Base-by-base conservation (phyloP, 2,329 filamentous ascomycete species). In the Chaetomiaceae sp. region DNA sequence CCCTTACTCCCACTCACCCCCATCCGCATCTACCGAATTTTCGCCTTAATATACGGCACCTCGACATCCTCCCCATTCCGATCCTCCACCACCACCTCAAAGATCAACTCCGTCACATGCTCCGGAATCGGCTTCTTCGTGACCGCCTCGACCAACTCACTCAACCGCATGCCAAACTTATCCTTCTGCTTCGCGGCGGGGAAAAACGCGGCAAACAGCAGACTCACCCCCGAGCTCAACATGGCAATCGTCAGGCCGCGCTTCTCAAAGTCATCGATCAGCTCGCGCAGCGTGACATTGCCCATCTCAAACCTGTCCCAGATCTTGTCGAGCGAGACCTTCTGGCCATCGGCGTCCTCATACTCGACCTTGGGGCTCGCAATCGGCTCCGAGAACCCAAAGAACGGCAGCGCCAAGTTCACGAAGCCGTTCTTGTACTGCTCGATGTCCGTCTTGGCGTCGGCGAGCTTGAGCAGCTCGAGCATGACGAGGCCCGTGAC, bases 401-500 rank as follows among this genome's bases (percentile, higher is more conserved):
- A 95, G 78, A 98, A 97, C 1, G 93, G 93, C 54, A 98, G 72
- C 1, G 93, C 93, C 56, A 98, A 71, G 70, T 98, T 98, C 69
- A 97, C 77, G 68, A 98, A 98, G 14, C 93, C 93, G 63, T 98
- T 98, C 79, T 97, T 97, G 82, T 94, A 98, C 69, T 97, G 87
- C 70, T 97, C 93, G 55, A 96, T 84, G 58, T 97, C 88, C n/a
- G 78, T 80, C 75, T 98, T 96, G 62, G 89, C 91, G 61, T 97
- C 93, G 37, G 98, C 75, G 53, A 98, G 79, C 80, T 98, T 98
- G 83, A 88, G 96, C 38, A 97, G 72, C 72, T 98, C 93, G 37
- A 98, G 72, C 14, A 94, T 78, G 43, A 98, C 89, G 37, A 98
- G 76, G 48, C 93, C 93, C 3, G 93, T 98, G 11, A 97, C 91